Evolutionary conservation across 306 rosid genomes (phyloP), one percentile per base, ranked within the genome.

Genomic region (Vicia sativa): DNA sequence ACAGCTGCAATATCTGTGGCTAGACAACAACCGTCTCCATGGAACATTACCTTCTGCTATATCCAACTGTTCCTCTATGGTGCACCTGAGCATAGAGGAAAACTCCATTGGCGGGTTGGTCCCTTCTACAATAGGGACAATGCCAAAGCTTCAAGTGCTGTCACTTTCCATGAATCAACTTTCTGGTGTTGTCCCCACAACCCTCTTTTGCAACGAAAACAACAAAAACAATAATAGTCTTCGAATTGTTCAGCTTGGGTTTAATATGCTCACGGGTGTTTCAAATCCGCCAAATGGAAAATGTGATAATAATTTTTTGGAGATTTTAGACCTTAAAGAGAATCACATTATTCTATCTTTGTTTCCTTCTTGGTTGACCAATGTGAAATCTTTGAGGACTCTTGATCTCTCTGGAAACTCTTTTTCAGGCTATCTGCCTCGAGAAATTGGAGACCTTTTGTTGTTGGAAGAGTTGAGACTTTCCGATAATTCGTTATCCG

Each of bases 21-120:
- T 91, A 1, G 97, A 91, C 76, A 83, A 81, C 4, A 91, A 91
- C 68, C 23, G 3, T 14, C 14, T 91, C 2, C 63, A 62, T 31
- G 96, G 97, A 4, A 86, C 91, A 1, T 71, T 91, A 5, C 97
- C 97, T 34, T 86, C 96, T 8, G 92, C 92, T 0, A 37, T 91
- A 1, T 74, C 84, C 0, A 91, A 91, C 78, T 91, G 92, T 52
- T 65, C 93, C 64, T 76, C 82, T 26, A 80, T 91, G 55, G 72
- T 84, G 2, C 85, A 84, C 53, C 54, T 91, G 0, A 86, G 87
- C 71, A 92, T 83, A 9, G 90, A 72, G 55, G 84, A 74, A 18
- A 91, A 91, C 68, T 60, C 39, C 23, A 85, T 91, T 11, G 67
- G 80, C 7, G 97, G 97, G 42, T 41, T 88, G 66, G 59, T 91